Evolutionary conservation across 345 rosid genomes (phyloP).

Genomic region (Populus simonii): DNA sequence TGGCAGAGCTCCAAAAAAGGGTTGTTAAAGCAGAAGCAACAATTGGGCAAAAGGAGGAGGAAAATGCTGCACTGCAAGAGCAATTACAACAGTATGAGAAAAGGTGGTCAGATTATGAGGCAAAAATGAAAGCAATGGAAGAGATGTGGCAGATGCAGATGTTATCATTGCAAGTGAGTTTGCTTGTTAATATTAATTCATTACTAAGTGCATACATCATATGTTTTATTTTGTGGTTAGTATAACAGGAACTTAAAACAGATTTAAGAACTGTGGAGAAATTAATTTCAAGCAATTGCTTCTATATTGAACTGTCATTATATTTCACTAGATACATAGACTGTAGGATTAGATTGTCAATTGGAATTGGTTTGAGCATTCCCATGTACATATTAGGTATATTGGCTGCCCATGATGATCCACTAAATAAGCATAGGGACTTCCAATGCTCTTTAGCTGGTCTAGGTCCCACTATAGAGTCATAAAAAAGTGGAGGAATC

Average conservation of each 20-base stretch:
- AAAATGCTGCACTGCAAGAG: slow-evolving; percentile 67
- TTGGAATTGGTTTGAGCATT: not conserved
- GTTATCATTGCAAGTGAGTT: slow-evolving; percentile 77
- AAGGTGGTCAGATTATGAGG: slow-evolving; percentile 77
- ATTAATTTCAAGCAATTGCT: not conserved
- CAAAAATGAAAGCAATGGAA: slow-evolving; percentile 91
- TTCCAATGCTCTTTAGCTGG: not conserved
- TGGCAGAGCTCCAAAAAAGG: slow-evolving; percentile 70
- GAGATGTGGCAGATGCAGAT: slow-evolving; percentile 93
- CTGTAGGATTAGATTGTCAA: not conserved
- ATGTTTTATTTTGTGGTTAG: not conserved
- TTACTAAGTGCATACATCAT: not conserved
- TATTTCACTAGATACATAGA: not conserved
- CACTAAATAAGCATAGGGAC: not conserved
- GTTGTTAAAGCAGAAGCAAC: slow-evolving; percentile 67
- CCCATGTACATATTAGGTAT: not conserved
- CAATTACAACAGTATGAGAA: slow-evolving; percentile 66
- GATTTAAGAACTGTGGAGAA: not conserved
- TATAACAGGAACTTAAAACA: not conserved
- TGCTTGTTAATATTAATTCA: not conserved
- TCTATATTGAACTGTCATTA: not conserved
- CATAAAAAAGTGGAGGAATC: not conserved
- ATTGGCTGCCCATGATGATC: not conserved
- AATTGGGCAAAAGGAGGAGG: slow-evolving; percentile 72
- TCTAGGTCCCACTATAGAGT: not conserved